Evolutionary conservation across 208 protist species (phyloP).

Genomic region (Perkinsela sp.): DNA sequence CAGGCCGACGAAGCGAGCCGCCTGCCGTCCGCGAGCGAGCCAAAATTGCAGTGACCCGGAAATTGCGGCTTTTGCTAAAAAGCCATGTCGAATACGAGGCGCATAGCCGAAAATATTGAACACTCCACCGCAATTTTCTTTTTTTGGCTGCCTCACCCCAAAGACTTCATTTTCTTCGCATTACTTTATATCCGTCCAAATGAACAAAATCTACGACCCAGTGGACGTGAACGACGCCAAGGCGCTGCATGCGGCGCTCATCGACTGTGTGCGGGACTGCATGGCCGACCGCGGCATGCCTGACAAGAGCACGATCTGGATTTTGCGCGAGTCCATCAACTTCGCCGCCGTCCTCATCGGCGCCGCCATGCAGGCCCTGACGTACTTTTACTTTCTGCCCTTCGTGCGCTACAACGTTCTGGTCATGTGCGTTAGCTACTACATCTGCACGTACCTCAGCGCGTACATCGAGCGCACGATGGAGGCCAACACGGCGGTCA

Average conservation of each 20-base stretch:
- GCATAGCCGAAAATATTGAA: too few relatives aligned
- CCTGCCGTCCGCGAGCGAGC: not conserved
- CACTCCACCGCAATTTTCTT: not conserved
- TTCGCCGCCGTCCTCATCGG: not conserved
- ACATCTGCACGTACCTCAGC: not conserved
- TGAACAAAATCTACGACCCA: conserved; percentile 1
- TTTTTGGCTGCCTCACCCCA: not conserved
- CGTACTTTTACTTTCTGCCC: not conserved
- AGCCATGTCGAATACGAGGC: not conserved
- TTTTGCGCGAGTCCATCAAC: not conserved
- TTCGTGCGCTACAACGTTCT: not conserved
- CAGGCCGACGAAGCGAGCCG: too few relatives aligned
- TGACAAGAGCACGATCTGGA: not conserved
- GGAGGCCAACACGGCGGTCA: not conserved
- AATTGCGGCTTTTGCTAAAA: not conserved
- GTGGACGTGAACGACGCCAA: not conserved
- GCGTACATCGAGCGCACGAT: not conserved
- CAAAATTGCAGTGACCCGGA: not conserved
- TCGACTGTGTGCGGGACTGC: not conserved
- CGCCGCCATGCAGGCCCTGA: not conserved
- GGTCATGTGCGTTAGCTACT: not conserved
- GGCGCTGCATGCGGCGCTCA: not conserved
- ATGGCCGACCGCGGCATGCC: not conserved
- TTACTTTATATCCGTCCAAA: not conserved
- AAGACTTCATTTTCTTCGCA: not conserved